phyloP scores from a whole-genome alignment of 345 rosid genomes.

The Cardamine occulta region DNA sequence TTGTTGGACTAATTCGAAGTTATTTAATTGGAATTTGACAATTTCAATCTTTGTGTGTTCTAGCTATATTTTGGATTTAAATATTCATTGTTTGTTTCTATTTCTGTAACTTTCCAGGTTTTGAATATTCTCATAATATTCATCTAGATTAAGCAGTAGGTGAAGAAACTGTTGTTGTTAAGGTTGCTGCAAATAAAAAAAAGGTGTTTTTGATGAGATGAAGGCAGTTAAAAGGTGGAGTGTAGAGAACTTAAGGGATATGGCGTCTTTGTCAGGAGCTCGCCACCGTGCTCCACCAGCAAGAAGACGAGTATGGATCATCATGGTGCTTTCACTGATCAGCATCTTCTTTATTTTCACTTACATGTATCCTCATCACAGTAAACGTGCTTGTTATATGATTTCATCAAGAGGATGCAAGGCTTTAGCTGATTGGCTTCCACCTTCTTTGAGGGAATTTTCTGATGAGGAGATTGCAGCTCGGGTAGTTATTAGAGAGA shows the following conservation, averaged over 20 bases:
- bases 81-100: constrained; percentile 12
- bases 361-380: constrained; percentile 81
- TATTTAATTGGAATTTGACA: background rate
- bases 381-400: constrained; percentile 73
- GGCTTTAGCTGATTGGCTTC: constrained; percentile 85
- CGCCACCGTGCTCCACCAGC: constrained; percentile 69
- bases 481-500: constrained; percentile 71
- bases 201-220: constrained; percentile 51
- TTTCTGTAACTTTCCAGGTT: constrained; percentile 31
- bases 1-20: constrained; percentile 13
- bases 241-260: constrained; percentile 67
- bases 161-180: background rate
- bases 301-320: constrained; percentile 87
- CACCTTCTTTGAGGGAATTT: constrained; percentile 81
- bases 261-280: constrained; percentile 66
- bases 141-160: background rate
- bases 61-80: background rate
- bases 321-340: constrained; percentile 71
- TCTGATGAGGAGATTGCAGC: constrained; percentile 87
- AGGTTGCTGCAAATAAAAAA: constrained; percentile 16
- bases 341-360: constrained; percentile 69
- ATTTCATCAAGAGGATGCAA: constrained; percentile 86
- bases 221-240: constrained; percentile 76
- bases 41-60: background rate
- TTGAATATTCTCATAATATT: background rate